Evolutionary conservation across 106 monocot genomes (phyloP), one percentile per base, ranked within the genome.

Genomic region (Phalaenopsis aphrodite): DNA sequence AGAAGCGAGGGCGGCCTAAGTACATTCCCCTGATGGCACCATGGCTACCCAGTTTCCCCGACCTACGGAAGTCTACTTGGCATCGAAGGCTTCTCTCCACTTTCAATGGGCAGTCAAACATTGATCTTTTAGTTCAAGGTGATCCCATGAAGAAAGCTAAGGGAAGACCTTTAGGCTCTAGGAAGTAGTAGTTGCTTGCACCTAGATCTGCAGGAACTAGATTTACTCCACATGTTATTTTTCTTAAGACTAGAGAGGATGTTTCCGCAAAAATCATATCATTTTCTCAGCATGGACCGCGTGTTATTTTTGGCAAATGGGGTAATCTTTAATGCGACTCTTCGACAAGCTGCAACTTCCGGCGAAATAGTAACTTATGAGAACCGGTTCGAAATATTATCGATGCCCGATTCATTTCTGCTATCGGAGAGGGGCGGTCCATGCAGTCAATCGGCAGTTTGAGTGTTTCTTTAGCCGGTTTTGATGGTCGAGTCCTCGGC

Each of bases 351-450:
- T n/a, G 88, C 94, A 23, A 91, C 88, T 84, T 94, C 94, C 66
- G 89, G 94, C 78, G 94, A 89, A 82, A 91, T 88, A 9, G 94
- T 94, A 55, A 94, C 94, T 38, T 94, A 94, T 72, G 94, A 94
- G 94, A 92, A 92, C 12, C 88, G 92, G 10, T 95, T 95, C 81
- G 95, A 95, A 75, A 92, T 95, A 55, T 81, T 95, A 84, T 90
- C 95, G 19, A 77, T 95, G 39, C 90, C 95, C 64, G 95, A 92
- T 3, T 95, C 95, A 38, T 95, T 88, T 87, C 83, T 92, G 47
- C 84, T 92, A 36, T 86, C 92, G 14, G 95, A 92, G 75, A 92
- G 52, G 61, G 92, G 85, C 3, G 92, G 92, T 6, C 95, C 92
- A 37, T 90, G 95, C 4, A 95, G 95, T 83, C 83, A 75, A 95